A percentile compares a stretch with the other conserved stretches of the same genome.
Conservation (phyloP, 331 rosid genomes). For the Erythrophleum ivorense region DNA sequence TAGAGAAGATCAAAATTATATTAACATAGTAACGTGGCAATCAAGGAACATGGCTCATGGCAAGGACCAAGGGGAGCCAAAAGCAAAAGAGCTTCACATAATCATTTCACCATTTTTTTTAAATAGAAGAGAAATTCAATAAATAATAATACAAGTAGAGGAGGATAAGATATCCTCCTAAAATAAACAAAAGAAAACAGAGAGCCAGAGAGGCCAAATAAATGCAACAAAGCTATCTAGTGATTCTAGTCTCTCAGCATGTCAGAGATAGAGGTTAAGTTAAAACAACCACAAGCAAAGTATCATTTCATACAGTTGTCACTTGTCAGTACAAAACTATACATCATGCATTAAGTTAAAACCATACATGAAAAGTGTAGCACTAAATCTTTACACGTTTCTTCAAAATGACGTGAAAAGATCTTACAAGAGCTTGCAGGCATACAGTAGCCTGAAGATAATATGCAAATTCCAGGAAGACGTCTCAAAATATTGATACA, state of each 20-base stretch:
- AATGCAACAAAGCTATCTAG: neutral
- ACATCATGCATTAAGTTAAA: neutral
- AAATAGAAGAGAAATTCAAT: neutral
- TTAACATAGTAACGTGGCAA: neutral
- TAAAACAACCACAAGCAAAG: neutral
- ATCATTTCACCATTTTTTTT: conserved; percentile 5
- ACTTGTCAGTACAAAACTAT: neutral
- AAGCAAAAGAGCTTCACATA: conserved; percentile 12
- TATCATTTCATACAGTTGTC: neutral
- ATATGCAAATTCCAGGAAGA: conserved; percentile 28
- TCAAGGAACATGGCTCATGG: conserved; percentile 21
- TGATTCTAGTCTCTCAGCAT: neutral
- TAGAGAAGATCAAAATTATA: neutral
- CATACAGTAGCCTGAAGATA: neutral
- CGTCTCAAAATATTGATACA: conserved; percentile 19
- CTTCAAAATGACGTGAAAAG: conserved; percentile 18
- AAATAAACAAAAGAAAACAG: neutral
- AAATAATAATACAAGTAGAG: neutral
- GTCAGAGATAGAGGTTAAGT: no score
- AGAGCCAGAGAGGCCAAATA: neutral
- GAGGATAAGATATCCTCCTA: no score
- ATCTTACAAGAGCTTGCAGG: conserved; percentile 19
- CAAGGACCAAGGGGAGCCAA: conserved; percentile 5
- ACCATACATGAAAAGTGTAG: neutral
- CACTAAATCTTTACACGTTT: conserved; percentile 28